Base-by-base conservation (phyloP, 768 basidiomycete species). In the Tricholoma terreum region DNA sequence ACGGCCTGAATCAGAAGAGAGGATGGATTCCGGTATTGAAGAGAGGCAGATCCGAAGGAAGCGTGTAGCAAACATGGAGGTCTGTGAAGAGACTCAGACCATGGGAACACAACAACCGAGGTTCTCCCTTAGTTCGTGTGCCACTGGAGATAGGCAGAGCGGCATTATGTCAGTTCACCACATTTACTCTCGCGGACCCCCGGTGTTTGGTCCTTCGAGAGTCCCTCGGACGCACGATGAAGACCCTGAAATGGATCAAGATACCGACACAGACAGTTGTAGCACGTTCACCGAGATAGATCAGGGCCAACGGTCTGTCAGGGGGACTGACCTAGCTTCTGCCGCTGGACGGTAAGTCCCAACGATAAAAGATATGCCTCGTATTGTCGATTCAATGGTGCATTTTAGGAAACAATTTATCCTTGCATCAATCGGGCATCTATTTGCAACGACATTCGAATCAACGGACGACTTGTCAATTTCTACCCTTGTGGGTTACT, bases 381-480 rank as follows among this genome's bases (percentile, higher is more conserved):
- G n/a, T n/a, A 21, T 54, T 52, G 27, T 31, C 14, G n/a, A 12
- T 14, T 55, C 45, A 27, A 42, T 53, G 21, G 61, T 58, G n/a
- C 63, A 52, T 33, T 51, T 4, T 58, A 87, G 86, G 60, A 75
- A 80, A 65, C 73, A 76, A 51, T 90, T 89, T 71, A 77, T 89
- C 58, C 75, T 75, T 64, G 70, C 77, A 24, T 86, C 87, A 31
- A 77, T 90, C 52, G 71, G 76, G 2, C 80, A 89, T 66, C 79
- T 91, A 45, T 88, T 87, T 75, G 67, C 73, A 50, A 84, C 85
- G 51, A 89, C 89, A 31, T 87, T 88, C 70, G 84, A 83, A 59
- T 63, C 75, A 15, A 70, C 78, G 27, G 89, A 90, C 69, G 86
- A 89, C 60, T 76, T 91, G 75, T 82, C 83, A 6, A 84, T 90